Percentiles rank a stretch among this genome's conserved stretches.
phyloP scores from a whole-genome alignment of 1,284 basidiomycete species.

The Meripilus lineatus region DNA sequence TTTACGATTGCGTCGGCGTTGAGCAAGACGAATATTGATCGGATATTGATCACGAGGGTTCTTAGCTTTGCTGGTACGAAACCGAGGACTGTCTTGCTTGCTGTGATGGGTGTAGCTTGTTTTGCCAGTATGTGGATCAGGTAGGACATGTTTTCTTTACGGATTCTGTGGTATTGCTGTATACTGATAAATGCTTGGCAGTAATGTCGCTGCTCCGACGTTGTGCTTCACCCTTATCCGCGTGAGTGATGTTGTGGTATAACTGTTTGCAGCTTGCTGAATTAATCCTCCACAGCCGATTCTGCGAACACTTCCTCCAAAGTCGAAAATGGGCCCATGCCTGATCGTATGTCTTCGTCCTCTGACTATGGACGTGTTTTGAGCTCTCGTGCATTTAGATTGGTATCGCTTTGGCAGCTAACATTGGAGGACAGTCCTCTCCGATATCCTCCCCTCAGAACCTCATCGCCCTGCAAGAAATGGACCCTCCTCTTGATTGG shows the following conservation, averaged over 20 bases:
- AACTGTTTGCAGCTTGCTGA: neutral
- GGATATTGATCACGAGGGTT: conserved; percentile 89
- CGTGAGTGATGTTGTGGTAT: conserved; percentile 38
- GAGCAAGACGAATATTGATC: conserved; percentile 97
- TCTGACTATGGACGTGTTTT: neutral
- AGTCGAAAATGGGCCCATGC: conserved; percentile 85
- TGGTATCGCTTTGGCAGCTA: conserved; percentile 94
- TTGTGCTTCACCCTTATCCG: conserved; percentile 96
- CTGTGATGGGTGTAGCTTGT: conserved; percentile 96
- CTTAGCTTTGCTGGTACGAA: conserved; percentile 86
- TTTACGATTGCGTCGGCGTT: conserved; percentile 97
- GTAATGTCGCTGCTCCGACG: conserved; percentile 97
- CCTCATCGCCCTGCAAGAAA: conserved; percentile 84
- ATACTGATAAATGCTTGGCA: conserved; percentile 31
- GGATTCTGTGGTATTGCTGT: conserved; percentile 22
- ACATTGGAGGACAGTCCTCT: conserved; percentile 96
- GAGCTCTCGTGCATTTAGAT: conserved; percentile 46
- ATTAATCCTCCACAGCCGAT: conserved; percentile 63
- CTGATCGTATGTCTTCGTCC: conserved; percentile 65
- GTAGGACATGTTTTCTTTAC: conserved; percentile 36
- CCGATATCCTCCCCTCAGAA: conserved; percentile 97
- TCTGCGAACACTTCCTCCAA: conserved; percentile 85
- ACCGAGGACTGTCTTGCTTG: conserved; percentile 84
- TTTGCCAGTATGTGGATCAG: conserved; percentile 99
- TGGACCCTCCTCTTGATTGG: conserved; percentile 91